These are phyloP conservation scores for Scutellaria barbata DNA, from an alignment of 257 asterid species.

Conservation along the genomic window DNA sequence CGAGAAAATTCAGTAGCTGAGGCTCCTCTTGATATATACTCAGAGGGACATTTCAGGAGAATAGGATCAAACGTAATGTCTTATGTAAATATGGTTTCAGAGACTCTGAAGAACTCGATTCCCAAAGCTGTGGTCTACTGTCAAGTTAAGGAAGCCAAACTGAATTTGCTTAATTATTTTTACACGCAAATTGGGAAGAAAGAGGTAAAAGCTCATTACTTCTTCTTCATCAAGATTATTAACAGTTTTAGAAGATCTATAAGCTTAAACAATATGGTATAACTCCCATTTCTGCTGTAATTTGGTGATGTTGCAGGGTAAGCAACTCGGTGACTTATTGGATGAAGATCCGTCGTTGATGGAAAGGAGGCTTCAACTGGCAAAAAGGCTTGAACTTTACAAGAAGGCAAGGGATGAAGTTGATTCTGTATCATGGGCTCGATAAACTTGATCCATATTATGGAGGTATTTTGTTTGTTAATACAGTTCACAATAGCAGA, in stretches of 20 bases:
- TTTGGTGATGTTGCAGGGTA: conserved; percentile 58
- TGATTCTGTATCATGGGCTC: conserved; percentile 74
- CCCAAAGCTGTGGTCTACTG: conserved; percentile 93
- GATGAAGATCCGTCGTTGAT: conserved; percentile 92
- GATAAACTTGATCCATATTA: conserved; percentile 40
- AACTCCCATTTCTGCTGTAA: not conserved
- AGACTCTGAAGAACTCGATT: conserved; percentile 66
- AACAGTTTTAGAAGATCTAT: not conserved
- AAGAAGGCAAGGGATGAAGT: conserved; percentile 91
- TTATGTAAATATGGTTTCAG: conserved; percentile 73
- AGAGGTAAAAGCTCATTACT: conserved; percentile 57
- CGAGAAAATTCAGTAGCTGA: conserved; percentile 52
- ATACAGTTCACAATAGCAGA: conserved; percentile 22
- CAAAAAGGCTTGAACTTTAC: conserved; percentile 82
- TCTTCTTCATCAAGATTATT: not conserved
- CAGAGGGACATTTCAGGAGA: conserved; percentile 85
- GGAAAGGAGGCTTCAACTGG: conserved; percentile 77
- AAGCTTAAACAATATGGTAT: not conserved
- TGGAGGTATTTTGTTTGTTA: conserved; percentile 35
- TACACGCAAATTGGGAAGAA: conserved; percentile 74
- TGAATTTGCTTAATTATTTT: conserved; percentile 69
- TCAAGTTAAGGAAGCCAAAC: conserved; percentile 93
- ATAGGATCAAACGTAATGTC: conserved; percentile 89
- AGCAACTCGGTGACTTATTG: conserved; percentile 62
- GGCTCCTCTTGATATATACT: conserved; percentile 56